Conservation (phyloP, 1,139 yeast genomes). For the Suhomyces kunorum region DNA sequence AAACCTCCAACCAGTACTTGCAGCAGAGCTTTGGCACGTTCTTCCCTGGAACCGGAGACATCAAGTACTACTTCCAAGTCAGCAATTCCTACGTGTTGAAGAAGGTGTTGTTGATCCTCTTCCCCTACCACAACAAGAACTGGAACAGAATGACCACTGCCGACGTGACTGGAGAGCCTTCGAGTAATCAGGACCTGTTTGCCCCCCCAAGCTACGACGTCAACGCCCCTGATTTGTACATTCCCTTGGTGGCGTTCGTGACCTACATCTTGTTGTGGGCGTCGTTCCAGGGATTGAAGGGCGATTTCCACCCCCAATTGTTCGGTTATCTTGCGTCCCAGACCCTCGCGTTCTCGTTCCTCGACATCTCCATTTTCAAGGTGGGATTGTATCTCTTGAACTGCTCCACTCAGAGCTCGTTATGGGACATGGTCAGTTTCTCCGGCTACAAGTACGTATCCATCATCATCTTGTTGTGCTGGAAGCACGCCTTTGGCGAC, state of each 20-base stretch:
- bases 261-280: conserved; percentile 89
- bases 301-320: conserved; percentile 90
- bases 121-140: conserved; percentile 84
- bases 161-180: conserved; percentile 35
- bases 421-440: conserved; percentile 85
- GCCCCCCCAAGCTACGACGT: conserved; percentile 80
- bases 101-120: conserved; percentile 70
- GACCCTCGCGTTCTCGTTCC: conserved; percentile 76
- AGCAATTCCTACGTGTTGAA: conserved; percentile 81
- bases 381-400: conserved; percentile 47
- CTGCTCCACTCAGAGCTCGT: conserved; percentile 54
- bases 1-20: conserved; percentile 67
- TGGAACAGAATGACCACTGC: conserved; percentile 65
- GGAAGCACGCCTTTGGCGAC: conserved; percentile 44
- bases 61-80: conserved; percentile 87
- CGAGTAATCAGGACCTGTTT: conserved; percentile 38
- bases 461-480: conserved; percentile 54
- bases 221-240: conserved; percentile 95
- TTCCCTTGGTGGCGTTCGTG: conserved; percentile 89
- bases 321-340: conserved; percentile 90
- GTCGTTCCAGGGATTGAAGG: conserved; percentile 80
- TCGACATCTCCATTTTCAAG: conserved; percentile 59
- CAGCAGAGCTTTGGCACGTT: conserved; percentile 66
- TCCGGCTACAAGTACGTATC: conserved; percentile 96
- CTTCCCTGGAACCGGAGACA: conserved; percentile 52